Evolutionary conservation across 768 basidiomycete genomes (phyloP), one percentile per base, ranked within the genome.

Genomic region (Leucocoprinus leucothites): DNA sequence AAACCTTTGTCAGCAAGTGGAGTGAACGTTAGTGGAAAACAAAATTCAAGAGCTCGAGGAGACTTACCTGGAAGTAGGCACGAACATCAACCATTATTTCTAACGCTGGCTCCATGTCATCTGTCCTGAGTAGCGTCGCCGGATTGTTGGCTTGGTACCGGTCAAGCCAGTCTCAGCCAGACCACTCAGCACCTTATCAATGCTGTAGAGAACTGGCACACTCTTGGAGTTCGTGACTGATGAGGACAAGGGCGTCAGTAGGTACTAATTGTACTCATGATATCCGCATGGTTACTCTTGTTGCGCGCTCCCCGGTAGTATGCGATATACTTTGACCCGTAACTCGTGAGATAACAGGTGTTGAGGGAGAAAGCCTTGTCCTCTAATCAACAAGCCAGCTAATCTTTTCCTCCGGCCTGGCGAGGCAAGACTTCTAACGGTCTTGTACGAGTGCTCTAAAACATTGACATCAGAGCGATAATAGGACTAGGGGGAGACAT

Each of bases 81-180:
- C 85, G 74, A 1, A 87, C 85, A 56, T 83, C 78, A 0, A 85
- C 84, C 86, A 90, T 89, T 60, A 89, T 86, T 4, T 68, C 61
- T 11, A 89, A 60, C 0, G 84, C 83, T 0, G 78, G 74, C 35
- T 83, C 84, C 72, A 74, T 77, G 1, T 69, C 67, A 56, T 87
- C 84, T 0, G 72, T 54, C 0, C 80, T 76, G 3, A 84, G 70
- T 0, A 88, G 59, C 59, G 74, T 82, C 0, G 75, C 60, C 0
- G 87, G 61, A 50, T 84, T 80, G 1, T 66, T 65, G 0, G 75
- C 65, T 34, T 73, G 66, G 22, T 61, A 2, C 69, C 73, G 0
- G 56, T 16, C 7, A 86, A 58, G 0, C 78, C 79, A 7, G 78
- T 61, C 51, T 71, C 70, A 1, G 67, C 64, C 1, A 82, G 64